Evolutionary conservation across 495 filamentous ascomycete species (phyloP), one percentile per base, ranked within the genome.

Genomic region (Staphylotrichum tortipilum): DNA sequence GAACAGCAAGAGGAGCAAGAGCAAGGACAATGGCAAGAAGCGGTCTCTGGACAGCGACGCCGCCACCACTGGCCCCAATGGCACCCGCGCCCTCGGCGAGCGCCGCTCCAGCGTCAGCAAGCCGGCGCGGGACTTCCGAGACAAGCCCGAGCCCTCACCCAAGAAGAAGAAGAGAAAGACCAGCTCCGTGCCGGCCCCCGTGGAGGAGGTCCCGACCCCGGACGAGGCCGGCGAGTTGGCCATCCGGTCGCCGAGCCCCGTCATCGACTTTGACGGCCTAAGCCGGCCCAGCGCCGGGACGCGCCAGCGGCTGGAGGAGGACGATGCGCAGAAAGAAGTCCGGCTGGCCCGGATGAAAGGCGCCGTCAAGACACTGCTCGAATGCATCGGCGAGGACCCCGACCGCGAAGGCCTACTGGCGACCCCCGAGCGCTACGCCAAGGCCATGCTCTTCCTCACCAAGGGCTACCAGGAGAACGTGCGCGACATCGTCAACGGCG

Each of bases 381-480:
- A 98, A 70, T 97, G 92, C 58, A 77, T 98, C 34, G 94, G 92
- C 50, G 92, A 98, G 68, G 94, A 98, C 63, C 89, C 92, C 0
- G 83, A 91, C 59, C 79, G 92, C 33, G 90, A 95, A 61, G 92
- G 92, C 7, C 73, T 98, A 22, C 77, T 85, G 3, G 85, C 82
- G 34, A 98, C 92, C 2, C 92, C 94, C 2, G 81, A 86, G 56
- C 73, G 92, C 49, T 96, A 96, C 68, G 92, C 94, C 50, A 91
- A 91, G 67, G 92, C 92, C 5, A 90, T 98, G 89, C 76, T 98
- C 18, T 94, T 86, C 74, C 95, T 98, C 70, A 98, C 92, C n/a
- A 94, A 95, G 64, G 92, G 92, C 23, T 98, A 98, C 59, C 88
- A 96, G 68, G 85, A 98, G 75, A 96, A 96, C 64, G 79, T 98